A percentile compares a stretch with the other conserved stretches of the same genome.
These are phyloP conservation scores for cucumber (Cucumis sativus) DNA, from an alignment of 306 rosid genomes.

Conservation along the genomic window Cucumber_9930_V3 NC_026655.2:23853501-23854000, in stretches of 20 bases:
- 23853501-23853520: neutral
- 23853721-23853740: slow-evolving; percentile 52
- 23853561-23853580: neutral
- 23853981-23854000: neutral
- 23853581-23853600: neutral
- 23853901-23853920: slow-evolving; percentile 43
- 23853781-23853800: neutral
- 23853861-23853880: slow-evolving; percentile 21
- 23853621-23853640: neutral
- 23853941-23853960: slow-evolving; percentile 84
- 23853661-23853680: slow-evolving; percentile 27
- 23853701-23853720: slow-evolving; percentile 25
- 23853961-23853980: slow-evolving; percentile 34
- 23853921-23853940: slow-evolving; percentile 46
- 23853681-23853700: slow-evolving; percentile 18
- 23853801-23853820: neutral
- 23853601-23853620: neutral
- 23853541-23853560: neutral
- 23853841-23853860: neutral
- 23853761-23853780: slow-evolving; percentile 21
- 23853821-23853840: neutral
- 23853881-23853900: slow-evolving; percentile 8
- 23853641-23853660: slow-evolving; percentile 34
- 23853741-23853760: slow-evolving; percentile 9
- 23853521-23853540: slow-evolving; percentile 31